A percentile compares a stretch with the other conserved stretches of the same genome.
These are phyloP conservation scores for Colletotrichum plurivorum DNA, from an alignment of 2,329 filamentous ascomycete species.

Conservation along the genomic window DNA sequence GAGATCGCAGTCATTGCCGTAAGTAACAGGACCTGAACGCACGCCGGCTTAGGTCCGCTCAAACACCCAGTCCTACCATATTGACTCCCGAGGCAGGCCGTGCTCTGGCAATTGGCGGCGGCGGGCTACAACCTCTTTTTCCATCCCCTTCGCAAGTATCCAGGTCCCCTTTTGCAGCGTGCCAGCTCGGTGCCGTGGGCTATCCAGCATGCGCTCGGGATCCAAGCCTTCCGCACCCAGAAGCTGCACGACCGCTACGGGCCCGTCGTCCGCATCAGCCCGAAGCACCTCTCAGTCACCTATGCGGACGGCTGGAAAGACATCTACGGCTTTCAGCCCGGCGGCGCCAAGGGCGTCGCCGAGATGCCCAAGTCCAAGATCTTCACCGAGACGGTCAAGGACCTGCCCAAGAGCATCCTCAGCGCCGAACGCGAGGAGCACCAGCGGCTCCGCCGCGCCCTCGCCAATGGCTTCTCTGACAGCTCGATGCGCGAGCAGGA, in stretches of 20 bases:
- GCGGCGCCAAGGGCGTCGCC: not conserved
- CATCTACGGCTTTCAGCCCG: conserved; percentile 51
- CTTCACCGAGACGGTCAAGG: not conserved
- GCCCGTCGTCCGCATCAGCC: conserved; percentile 55
- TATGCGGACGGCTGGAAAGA: conserved; percentile 54
- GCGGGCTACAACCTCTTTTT: conserved; percentile 50
- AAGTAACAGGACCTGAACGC: not conserved
- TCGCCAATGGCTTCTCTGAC: conserved; percentile 50
- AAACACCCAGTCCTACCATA: not conserved
- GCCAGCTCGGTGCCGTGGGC: conserved; percentile 26
- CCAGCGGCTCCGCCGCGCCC: conserved; percentile 41
- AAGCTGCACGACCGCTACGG: conserved; percentile 46
- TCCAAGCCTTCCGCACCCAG: conserved; percentile 21
- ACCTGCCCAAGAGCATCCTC: conserved; percentile 7
- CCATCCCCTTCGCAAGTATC: conserved; percentile 50
- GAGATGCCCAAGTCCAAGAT: conserved; percentile 24
- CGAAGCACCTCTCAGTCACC: conserved; percentile 56
- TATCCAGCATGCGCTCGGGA: conserved; percentile 18
- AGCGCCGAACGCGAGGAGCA: conserved; percentile 41
- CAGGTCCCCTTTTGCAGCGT: conserved; percentile 45
- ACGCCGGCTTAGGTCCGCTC: not conserved
- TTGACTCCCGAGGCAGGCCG: conserved; percentile 1
- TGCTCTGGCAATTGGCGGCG: conserved; percentile 9
- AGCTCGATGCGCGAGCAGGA: conserved; percentile 50
- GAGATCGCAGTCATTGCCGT: conserved; percentile 9